Conservation (phyloP, 1,284 basidiomycete species). For the Cryptococcus maquisensis region DNA sequence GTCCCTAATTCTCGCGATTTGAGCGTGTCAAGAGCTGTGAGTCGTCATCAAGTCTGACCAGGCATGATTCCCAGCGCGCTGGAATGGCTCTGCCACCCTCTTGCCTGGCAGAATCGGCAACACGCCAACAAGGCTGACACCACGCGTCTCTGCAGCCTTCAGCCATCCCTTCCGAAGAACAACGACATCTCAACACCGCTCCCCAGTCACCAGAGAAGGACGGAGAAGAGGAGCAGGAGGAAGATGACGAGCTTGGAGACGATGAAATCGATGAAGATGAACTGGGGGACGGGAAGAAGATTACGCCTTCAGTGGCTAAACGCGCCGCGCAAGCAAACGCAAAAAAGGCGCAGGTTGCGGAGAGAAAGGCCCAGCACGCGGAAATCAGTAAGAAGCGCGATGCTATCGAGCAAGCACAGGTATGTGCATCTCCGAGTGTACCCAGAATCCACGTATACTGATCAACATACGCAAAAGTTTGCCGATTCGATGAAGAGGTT, state of each 20-base stretch:
- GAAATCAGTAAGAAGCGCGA: slow-evolving; percentile 40
- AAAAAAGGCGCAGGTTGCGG: slow-evolving; percentile 37
- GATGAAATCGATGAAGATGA: slow-evolving; percentile 38
- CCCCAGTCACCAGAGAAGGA: slow-evolving; percentile 29
- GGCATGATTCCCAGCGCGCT: background rate
- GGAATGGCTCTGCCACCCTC: background rate
- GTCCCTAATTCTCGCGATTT: slow-evolving; percentile 43
- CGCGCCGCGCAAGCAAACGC: slow-evolving; percentile 28
- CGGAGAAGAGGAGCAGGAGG: slow-evolving; percentile 24
- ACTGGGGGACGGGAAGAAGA: slow-evolving; percentile 16
- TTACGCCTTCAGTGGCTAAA: slow-evolving; percentile 34
- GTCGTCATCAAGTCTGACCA: slow-evolving; percentile 9
- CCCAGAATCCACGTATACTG: too few relatives aligned
- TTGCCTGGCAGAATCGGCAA: background rate
- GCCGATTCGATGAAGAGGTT: slow-evolving; percentile 93
- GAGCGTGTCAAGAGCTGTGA: slow-evolving; percentile 44
- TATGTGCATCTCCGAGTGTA: slow-evolving; percentile 12
- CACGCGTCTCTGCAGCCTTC: slow-evolving; percentile 28
- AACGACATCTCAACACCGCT: slow-evolving; percentile 39
- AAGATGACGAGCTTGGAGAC: slow-evolving; percentile 32
- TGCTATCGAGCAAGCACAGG: slow-evolving; percentile 47
- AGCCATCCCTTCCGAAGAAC: slow-evolving; percentile 35
- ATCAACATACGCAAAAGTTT: slow-evolving; percentile 54
- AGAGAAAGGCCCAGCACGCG: slow-evolving; percentile 40
- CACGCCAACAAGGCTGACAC: background rate